A percentile compares a stretch with the other conserved stretches of the same genome.
These are phyloP conservation scores for Diplocarpon rosae DNA, from an alignment of 2,329 filamentous ascomycete genomes.

Conservation along the genomic window DNA sequence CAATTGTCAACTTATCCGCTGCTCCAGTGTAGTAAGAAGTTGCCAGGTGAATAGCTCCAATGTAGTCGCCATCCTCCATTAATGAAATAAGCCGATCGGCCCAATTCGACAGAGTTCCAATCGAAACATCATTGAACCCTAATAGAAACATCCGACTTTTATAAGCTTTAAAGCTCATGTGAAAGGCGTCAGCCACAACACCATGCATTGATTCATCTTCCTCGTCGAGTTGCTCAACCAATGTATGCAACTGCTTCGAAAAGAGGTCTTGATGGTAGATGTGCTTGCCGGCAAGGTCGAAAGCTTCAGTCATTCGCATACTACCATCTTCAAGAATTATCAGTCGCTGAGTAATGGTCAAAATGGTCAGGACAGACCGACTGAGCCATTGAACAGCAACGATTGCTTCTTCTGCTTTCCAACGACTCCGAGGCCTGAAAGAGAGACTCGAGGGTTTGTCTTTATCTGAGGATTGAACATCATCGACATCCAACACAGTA, in stretches of 20 bases:
- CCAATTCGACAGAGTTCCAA: constrained; percentile 93
- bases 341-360: constrained; percentile 89
- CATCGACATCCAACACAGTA: constrained; percentile 81
- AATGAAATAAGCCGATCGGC: constrained; percentile 84
- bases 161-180: constrained; percentile 94
- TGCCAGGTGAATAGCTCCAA: constrained; percentile 80
- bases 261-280: constrained; percentile 90
- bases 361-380: constrained; percentile 77
- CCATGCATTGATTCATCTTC: constrained; percentile 85
- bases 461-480: constrained; percentile 54
- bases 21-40: constrained; percentile 87
- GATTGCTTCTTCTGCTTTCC: constrained; percentile 90
- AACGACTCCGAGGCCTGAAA: constrained; percentile 76
- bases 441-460: constrained; percentile 68
- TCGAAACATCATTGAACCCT: constrained; percentile 85
- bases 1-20: constrained; percentile 88
- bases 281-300: constrained; percentile 83
- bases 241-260: constrained; percentile 68
- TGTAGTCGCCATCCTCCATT: constrained; percentile 95
- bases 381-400: constrained; percentile 96
- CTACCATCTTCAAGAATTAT: constrained; percentile 83
- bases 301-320: constrained; percentile 87
- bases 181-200: constrained; percentile 92
- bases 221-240: constrained; percentile 84
- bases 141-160: constrained; percentile 88